A percentile compares a stretch with the other conserved stretches of the same genome.
These are phyloP conservation scores for Cytospora piceae DNA, from an alignment of 2,329 filamentous ascomycete genomes.

Conservation along the genomic window DNA sequence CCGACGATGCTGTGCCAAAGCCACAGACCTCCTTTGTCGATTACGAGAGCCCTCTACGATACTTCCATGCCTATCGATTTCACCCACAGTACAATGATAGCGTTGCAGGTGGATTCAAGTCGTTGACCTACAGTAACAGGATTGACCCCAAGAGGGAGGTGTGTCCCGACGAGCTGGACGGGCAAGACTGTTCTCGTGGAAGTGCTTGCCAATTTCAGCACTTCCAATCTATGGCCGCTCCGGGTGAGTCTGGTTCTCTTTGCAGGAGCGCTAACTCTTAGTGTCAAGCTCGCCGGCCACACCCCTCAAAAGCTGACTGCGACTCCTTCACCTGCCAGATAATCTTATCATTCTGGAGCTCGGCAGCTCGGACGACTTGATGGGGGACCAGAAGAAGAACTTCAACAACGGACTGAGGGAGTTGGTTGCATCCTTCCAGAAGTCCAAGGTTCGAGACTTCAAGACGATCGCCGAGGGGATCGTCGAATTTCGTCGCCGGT, in stretches of 20 bases:
- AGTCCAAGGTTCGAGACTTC: conserved; percentile 66
- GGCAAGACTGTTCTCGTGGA: conserved; percentile 72
- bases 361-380: conserved; percentile 67
- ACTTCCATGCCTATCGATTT: conserved; percentile 88
- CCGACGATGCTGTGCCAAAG: conserved; percentile 22
- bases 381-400: conserved; percentile 60
- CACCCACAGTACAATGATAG: conserved; percentile 74
- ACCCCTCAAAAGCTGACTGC: conserved; percentile 54
- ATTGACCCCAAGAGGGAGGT: conserved; percentile 77
- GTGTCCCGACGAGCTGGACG: conserved; percentile 75
- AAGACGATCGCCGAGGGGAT: conserved; percentile 68
- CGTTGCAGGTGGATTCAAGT: conserved; percentile 78
- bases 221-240: conserved; percentile 71
- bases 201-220: conserved; percentile 76
- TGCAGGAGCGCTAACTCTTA: conserved; percentile 32
- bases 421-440: conserved; percentile 63
- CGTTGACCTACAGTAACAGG: conserved; percentile 89
- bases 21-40: conserved; percentile 45
- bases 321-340: conserved; percentile 55
- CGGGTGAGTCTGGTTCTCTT: conserved; percentile 65
- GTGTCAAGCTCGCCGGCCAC: conserved; percentile 34
- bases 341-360: conserved; percentile 74
- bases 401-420: conserved; percentile 67
- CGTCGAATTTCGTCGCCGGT: conserved; percentile 66
- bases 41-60: conserved; percentile 81